phyloP scores from a whole-genome alignment of 1,139 yeast species.

The Pichia kudriavzevii region DNA sequence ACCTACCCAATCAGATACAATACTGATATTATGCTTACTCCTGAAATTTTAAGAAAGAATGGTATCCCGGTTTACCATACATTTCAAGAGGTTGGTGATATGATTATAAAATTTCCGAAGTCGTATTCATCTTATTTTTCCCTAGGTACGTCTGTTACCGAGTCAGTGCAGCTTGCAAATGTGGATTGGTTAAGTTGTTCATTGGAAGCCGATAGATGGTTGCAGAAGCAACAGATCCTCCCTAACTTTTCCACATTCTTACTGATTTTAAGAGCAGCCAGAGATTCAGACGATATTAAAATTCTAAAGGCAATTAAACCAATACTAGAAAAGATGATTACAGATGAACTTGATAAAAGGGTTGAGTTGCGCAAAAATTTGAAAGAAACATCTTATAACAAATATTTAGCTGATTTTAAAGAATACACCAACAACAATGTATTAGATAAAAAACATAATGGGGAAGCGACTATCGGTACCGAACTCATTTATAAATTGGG shows the following conservation, averaged over 20 bases:
- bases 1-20: slow-evolving; percentile 19
- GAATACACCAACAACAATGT: slow-evolving; percentile 1
- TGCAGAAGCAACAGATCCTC: slow-evolving; percentile 38
- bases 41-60: slow-evolving; percentile 36
- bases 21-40: slow-evolving; percentile 42
- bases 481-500: slow-evolving; percentile 6
- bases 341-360: slow-evolving; percentile 38
- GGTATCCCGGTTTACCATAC: slow-evolving; percentile 43
- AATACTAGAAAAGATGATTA: slow-evolving; percentile 29
- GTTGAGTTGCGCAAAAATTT: slow-evolving; percentile 23
- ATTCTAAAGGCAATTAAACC: slow-evolving; percentile 28
- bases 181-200: slow-evolving; percentile 50
- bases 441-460: neutral
- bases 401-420: no score
- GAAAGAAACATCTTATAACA: slow-evolving; percentile 14
- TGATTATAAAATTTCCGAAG: slow-evolving; percentile 49
- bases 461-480: slow-evolving; percentile 7
- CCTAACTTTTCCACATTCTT: slow-evolving; percentile 47
- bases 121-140: slow-evolving; percentile 44
- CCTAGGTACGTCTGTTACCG: slow-evolving; percentile 48
- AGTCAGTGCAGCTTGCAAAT: slow-evolving; percentile 51
- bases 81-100: slow-evolving; percentile 54
- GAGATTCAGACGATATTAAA: slow-evolving; percentile 33
- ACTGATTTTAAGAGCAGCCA: slow-evolving; percentile 41
- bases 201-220: slow-evolving; percentile 44